phyloP scores from a whole-genome alignment of 225 moss, liverwort and hornwort species.

The Anthoceros angustus region DNA sequence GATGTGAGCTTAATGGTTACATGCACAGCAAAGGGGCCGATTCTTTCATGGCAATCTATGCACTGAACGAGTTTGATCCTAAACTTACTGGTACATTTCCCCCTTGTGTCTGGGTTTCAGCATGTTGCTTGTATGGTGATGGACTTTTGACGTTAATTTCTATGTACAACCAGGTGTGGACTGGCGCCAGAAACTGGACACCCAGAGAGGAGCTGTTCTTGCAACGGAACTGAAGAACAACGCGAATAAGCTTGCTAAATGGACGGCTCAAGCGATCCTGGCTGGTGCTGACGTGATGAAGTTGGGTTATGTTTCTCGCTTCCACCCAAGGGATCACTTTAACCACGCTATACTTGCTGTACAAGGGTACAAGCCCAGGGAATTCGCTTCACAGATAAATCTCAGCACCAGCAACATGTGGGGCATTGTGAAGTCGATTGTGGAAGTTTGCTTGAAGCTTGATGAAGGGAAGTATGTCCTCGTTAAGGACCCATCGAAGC shows the following conservation, averaged over 20 bases:
- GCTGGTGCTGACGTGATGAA: constrained; percentile 4
- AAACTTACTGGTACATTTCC: neutral
- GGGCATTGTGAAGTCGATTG: constrained; percentile 3
- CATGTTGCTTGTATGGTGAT: neutral
- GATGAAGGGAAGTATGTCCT: constrained; percentile 1
- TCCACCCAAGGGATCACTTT: constrained; percentile 2
- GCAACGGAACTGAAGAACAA: neutral
- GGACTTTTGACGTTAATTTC: neutral
- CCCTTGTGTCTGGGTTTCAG: neutral
- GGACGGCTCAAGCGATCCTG: neutral
- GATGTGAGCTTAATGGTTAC: neutral
- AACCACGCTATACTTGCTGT: neutral
- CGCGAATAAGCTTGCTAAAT: neutral
- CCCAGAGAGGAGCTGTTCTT: constrained; percentile 1
- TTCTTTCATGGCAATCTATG: neutral
- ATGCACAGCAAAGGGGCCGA: neutral
- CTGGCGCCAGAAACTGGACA: neutral
- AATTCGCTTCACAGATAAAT: neutral
- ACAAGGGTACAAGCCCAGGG: constrained; percentile 2
- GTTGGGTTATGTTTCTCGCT: neutral
- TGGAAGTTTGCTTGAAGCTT: neutral
- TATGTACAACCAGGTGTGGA: neutral
- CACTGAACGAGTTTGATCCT: neutral
- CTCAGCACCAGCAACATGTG: constrained; percentile 4
- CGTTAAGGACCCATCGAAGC: constrained; percentile 1